Evolutionary conservation across 2,329 filamentous ascomycete genomes (phyloP).

Genomic region (Reticulascus tulasneorum): DNA sequence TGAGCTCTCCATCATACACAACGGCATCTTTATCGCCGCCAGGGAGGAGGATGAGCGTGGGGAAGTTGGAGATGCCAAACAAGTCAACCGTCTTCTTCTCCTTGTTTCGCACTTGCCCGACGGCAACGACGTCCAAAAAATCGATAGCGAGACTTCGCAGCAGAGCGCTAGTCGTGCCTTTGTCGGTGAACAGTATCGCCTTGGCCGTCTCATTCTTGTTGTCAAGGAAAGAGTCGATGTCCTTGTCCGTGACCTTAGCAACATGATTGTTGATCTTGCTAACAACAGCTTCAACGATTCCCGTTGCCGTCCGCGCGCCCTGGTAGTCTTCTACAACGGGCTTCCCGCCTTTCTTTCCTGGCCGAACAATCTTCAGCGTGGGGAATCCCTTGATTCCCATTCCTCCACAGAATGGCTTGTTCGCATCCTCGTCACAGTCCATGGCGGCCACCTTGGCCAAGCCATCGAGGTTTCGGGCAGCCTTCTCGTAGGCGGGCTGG

Average conservation of each 20-base stretch:
- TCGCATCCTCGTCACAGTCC: slow-evolving; percentile 89
- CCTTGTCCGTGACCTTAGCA: slow-evolving; percentile 73
- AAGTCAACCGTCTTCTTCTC: slow-evolving; percentile 67
- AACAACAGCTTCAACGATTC: slow-evolving; percentile 79
- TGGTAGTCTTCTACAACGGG: slow-evolving; percentile 89
- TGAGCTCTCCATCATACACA: slow-evolving; percentile 77
- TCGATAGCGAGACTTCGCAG: slow-evolving; percentile 85
- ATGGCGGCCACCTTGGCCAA: slow-evolving; percentile 92
- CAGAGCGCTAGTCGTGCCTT: slow-evolving; percentile 80
- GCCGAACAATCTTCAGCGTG: slow-evolving; percentile 88
- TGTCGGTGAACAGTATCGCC: slow-evolving; percentile 89
- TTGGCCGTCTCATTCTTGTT: slow-evolving; percentile 67
- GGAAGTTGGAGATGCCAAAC: slow-evolving; percentile 75
- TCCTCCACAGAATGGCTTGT: slow-evolving; percentile 79
- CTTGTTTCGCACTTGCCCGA: slow-evolving; percentile 82
- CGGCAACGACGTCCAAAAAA: slow-evolving; percentile 72
- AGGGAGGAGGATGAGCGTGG: slow-evolving; percentile 75
- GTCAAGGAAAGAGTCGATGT: slow-evolving; percentile 70
- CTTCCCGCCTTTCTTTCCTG: slow-evolving; percentile 70
- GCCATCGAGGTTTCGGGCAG: slow-evolving; percentile 81
- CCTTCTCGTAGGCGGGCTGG: slow-evolving; percentile 93
- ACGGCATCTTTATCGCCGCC: slow-evolving; percentile 64
- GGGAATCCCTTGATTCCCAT: slow-evolving; percentile 94
- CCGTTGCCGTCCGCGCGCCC: slow-evolving; percentile 76
- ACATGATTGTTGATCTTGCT: slow-evolving; percentile 92